Conservation (phyloP, 305 asterid genomes). For the Rubia peregrina region DNA sequence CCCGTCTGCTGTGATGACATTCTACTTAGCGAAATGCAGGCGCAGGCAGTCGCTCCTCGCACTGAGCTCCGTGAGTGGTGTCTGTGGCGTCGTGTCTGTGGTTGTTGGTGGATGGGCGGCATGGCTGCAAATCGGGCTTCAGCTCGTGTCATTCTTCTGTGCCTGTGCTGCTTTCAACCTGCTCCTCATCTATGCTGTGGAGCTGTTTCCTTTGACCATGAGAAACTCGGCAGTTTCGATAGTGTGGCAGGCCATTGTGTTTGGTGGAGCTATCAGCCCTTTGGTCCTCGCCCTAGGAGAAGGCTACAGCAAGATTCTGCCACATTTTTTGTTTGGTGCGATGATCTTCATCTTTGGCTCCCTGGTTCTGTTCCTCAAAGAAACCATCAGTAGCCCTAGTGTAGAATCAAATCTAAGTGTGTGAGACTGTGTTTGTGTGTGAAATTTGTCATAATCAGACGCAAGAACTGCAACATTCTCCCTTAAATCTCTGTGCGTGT, state of each 20-base stretch:
- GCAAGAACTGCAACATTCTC: no score
- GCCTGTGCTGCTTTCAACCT: conserved; percentile 23
- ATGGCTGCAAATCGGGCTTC: conserved; percentile 22
- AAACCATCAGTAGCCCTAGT: background rate
- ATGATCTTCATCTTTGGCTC: conserved; percentile 26
- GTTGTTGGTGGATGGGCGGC: conserved; percentile 20
- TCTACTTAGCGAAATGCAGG: conserved; percentile 13
- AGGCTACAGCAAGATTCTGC: conserved; percentile 24
- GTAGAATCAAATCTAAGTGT: background rate
- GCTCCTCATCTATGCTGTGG: conserved; percentile 26
- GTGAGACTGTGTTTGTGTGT: background rate
- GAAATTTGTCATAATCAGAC: background rate
- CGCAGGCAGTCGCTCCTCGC: conserved; percentile 35
- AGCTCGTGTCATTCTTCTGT: conserved; percentile 23
- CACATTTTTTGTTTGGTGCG: conserved; percentile 48
- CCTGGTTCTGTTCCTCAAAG: conserved; percentile 40
- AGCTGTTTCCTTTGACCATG: conserved; percentile 24
- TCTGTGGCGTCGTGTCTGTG: conserved; percentile 35
- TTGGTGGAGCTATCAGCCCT: conserved; percentile 32
- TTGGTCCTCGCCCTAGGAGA: conserved; percentile 26
- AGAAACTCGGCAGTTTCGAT: conserved; percentile 29
- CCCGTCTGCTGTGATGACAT: conserved; percentile 9
- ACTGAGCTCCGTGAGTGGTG: conserved; percentile 30
- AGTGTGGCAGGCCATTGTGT: conserved; percentile 29
- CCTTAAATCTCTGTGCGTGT: no score